Evolutionary conservation across 495 filamentous ascomycete genomes (phyloP).

Genomic region (Penicillium malachiteum): DNA sequence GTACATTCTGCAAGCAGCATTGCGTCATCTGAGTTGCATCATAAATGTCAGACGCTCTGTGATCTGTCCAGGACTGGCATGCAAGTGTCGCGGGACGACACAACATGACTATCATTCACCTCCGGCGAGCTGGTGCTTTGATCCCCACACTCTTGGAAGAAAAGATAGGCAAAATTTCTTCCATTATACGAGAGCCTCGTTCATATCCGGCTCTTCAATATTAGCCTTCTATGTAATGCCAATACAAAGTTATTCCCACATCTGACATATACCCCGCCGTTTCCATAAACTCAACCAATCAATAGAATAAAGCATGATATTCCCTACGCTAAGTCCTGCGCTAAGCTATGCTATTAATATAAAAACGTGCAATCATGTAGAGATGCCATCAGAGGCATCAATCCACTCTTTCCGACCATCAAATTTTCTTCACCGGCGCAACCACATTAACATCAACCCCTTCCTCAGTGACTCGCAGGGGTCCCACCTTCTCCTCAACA

Average conservation of each 20-base stretch:
- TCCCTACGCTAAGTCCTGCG: background rate
- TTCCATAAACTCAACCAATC: too few relatives aligned
- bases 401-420: background rate
- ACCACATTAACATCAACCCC: slow-evolving; percentile 25
- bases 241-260: background rate
- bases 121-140: too few relatives aligned
- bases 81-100: too few relatives aligned
- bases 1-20: too few relatives aligned
- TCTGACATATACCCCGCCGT: background rate
- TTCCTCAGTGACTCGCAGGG: slow-evolving; percentile 14
- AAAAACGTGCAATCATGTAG: background rate
- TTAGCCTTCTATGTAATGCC: background rate
- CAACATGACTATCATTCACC: too few relatives aligned
- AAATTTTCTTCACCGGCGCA: slow-evolving; percentile 15
- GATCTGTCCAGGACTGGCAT: too few relatives aligned
- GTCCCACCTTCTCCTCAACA: slow-evolving; percentile 7
- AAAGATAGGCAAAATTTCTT: too few relatives aligned
- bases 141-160: too few relatives aligned
- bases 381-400: background rate
- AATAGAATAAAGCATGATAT: background rate
- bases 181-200: too few relatives aligned
- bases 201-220: too few relatives aligned
- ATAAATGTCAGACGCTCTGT: too few relatives aligned
- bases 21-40: too few relatives aligned
- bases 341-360: slow-evolving; percentile 2